Evolutionary conservation across 148 eudicot species (phyloP), one percentile per base, ranked within the genome.

Genomic region (Rhododendron kiyosumense): DNA sequence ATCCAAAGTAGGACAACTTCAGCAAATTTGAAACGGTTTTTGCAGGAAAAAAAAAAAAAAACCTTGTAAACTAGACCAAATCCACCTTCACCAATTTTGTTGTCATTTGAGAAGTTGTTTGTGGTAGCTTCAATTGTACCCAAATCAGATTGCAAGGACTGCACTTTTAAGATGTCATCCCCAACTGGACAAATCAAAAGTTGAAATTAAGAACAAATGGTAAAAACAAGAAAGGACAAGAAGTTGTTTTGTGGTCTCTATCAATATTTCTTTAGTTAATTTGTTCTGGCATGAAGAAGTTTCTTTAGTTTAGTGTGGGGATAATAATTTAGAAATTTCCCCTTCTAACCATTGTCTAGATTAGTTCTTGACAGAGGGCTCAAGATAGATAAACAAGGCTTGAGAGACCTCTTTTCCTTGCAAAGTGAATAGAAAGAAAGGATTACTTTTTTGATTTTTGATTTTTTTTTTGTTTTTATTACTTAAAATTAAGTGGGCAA

Each of bases 61-160:
- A 86, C 84, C 84, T 71, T 81, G 79, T 81, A 86, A 13, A 86
- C 87, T 22, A 12, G 4, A 63, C 79, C 87, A 71, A 86, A 86
- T 80, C 84, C 79, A 71, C 87, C 87, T 69, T 34, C 79, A 26
- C 87, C 87, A 7, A 86, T 36, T 38, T 49, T 36, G 43, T 86
- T 86, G 7, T 24, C 54, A 5, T 81, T 74, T 3, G 84, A 82
- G 24, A 82, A 82, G 74, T 82, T 41, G 24, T 82, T 41, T 22
- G 84, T 82, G 84, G 84, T 75, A 36, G 75, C 49, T 82, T 38
- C 28, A 82, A 82, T 41, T 10, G 51, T 59, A 26, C 11, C 51
- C 11, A 82, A 38, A 41, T 41, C 34, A 41, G 22, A 82, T 41
- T 82, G 84, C 74, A 82, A 82, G 49, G 84, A 81, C 20, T 82